Base-by-base conservation (phyloP, 2,329 filamentous ascomycete species). In the Colletotrichum eleusines region DNA sequence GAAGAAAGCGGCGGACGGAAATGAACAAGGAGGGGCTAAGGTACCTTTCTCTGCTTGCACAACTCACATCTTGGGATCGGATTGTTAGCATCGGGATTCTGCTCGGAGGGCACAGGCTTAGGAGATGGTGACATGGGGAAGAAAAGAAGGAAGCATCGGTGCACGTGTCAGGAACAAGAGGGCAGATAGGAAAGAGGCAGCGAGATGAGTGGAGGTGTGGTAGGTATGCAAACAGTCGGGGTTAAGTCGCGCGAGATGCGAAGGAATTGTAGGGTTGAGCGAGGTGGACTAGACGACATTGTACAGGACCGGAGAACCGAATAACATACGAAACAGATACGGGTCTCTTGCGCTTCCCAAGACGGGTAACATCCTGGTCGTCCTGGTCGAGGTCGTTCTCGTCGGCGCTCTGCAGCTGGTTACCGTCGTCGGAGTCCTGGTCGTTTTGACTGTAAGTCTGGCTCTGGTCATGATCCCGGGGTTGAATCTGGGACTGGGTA, bases 21-120 rank as follows among this genome's bases (percentile, higher is more conserved):
- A 64, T 12, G 20, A 28, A 55, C 11, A 40, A 18, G 5, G 35
- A 50, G 20, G 38, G 23, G n/a, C 16, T 55, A 76, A 79, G 26
- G 66, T 81, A 94, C 92, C 85, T 95, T 95, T 83, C 93, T 85
- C 80, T 92, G 90, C 81, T 95, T 94, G 84, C 92, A 94, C 62
- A 92, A 86, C 81, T 95, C 93, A 77, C 93, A 91, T 76, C 90
- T 91, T 80, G 77, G 76, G 57, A 79, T 74, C 14, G 69, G 42
- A 63, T 73, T 72, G 76, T 85, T 80, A 85, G 84, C 76, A 74
- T 78, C 75, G 62, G 66, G 63, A 40, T 75, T 75, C 46, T 74
- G 71, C 54, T 75, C 70, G 42, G 51, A 51, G 38, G 63, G 62
- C 64, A 73, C 61, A 71, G 68, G 54, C 64, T 66, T 63, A 59